Conservation (phyloP, 176 grass and related monocot species). For the Aegilops speltoides region DNA sequence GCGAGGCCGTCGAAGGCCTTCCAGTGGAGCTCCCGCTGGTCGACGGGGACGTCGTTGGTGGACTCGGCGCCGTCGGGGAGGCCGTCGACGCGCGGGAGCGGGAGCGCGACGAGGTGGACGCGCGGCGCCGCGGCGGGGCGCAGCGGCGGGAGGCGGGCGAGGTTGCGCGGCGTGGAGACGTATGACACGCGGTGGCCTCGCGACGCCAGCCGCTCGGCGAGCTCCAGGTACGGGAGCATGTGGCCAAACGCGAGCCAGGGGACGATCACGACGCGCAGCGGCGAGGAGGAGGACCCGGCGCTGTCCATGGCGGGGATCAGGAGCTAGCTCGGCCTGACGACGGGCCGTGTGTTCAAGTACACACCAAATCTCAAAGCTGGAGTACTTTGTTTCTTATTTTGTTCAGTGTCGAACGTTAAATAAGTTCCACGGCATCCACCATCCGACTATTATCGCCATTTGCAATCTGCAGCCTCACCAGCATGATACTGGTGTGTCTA, state of each 20-base stretch:
- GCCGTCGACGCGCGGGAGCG: not conserved
- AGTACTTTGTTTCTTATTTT: too few species aligned
- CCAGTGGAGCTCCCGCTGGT: not conserved
- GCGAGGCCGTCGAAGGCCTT: conserved; percentile 19
- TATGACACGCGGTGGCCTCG: not conserved
- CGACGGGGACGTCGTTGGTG: not conserved
- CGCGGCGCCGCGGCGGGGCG: not conserved
- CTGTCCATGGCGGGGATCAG: not conserved
- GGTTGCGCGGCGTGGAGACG: conserved; percentile 7
- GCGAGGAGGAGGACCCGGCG: not conserved
- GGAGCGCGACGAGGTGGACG: not conserved
- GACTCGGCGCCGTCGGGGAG: not conserved
- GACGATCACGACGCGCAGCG: not conserved
- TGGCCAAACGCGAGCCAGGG: conserved; percentile 1
- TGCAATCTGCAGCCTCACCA: too few species aligned
- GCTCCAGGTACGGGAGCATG: not conserved
- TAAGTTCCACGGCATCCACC: too few species aligned
- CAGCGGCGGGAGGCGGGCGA: not conserved
- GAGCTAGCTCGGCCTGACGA: not conserved
- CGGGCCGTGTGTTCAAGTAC: too few species aligned
- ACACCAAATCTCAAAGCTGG: too few species aligned
- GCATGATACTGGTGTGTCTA: too few species aligned
- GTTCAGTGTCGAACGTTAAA: too few species aligned
- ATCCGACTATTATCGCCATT: too few species aligned
- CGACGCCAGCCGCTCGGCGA: not conserved